Conservation (phyloP, 2,329 filamentous ascomycete genomes). For the Diaporthe aspalathi region DNA sequence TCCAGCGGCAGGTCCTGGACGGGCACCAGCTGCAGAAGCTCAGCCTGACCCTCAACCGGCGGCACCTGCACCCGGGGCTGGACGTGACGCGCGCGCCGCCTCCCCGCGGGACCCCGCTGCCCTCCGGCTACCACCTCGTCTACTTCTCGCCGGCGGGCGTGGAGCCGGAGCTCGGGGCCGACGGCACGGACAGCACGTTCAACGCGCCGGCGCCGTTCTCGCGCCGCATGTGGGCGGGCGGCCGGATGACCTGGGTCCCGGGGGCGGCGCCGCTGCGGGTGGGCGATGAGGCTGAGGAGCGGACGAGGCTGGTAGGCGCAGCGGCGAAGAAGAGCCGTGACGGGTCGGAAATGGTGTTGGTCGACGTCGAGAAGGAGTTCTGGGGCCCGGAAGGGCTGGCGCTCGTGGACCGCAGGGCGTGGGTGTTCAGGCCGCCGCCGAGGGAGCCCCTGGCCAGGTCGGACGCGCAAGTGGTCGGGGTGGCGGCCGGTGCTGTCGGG, state of each 20-base stretch:
- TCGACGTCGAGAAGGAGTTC: slow-evolving; percentile 72
- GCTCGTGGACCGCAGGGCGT: slow-evolving; percentile 64
- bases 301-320: slow-evolving; percentile 47
- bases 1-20: slow-evolving; percentile 64
- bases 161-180: slow-evolving; percentile 65
- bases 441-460: not conserved
- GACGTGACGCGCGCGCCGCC: slow-evolving; percentile 54
- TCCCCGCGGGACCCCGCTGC: slow-evolving; percentile 60
- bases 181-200: slow-evolving; percentile 71
- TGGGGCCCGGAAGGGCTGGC: slow-evolving; percentile 62
- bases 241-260: slow-evolving; percentile 64
- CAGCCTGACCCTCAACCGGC: slow-evolving; percentile 66
- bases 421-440: slow-evolving; percentile 35
- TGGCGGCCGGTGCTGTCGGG: not conserved
- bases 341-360: slow-evolving; percentile 72
- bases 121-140: slow-evolving; percentile 70
- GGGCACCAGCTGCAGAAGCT: slow-evolving; percentile 73
- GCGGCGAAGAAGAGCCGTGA: slow-evolving; percentile 65
- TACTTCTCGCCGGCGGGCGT: slow-evolving; percentile 71
- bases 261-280: slow-evolving; percentile 55
- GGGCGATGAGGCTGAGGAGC: slow-evolving; percentile 56
- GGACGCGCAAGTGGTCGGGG: not conserved
- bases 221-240: slow-evolving; percentile 76
- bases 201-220: slow-evolving; percentile 71
- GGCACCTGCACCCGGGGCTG: slow-evolving; percentile 53